These are phyloP conservation scores for Cryptococcus wingfieldii DNA, from an alignment of 1,284 basidiomycete genomes.

Conservation along the genomic window DNA sequence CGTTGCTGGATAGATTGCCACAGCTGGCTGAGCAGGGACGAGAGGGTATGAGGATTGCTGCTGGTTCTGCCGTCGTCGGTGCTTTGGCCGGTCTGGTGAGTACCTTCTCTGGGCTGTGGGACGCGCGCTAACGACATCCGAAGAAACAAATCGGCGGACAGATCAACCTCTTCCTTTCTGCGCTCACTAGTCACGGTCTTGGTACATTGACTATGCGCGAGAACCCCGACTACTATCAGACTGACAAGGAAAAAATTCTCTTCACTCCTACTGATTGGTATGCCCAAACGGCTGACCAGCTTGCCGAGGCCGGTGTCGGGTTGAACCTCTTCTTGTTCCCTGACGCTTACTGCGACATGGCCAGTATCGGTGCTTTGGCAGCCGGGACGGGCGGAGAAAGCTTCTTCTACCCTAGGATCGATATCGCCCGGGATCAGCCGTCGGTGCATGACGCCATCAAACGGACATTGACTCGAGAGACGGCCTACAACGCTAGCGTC, in stretches of 20 bases:
- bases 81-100: constrained; percentile 69
- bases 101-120: not conserved
- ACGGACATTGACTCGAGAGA: constrained; percentile 66
- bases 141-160: constrained; percentile 81
- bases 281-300: constrained; percentile 75
- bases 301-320: constrained; percentile 83
- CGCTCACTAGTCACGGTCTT: constrained; percentile 71
- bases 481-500: constrained; percentile 76
- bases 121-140: constrained; percentile 7
- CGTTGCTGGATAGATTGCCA: constrained; percentile 61
- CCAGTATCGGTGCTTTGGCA: constrained; percentile 71
- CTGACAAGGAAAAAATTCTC: constrained; percentile 79
- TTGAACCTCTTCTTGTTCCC: constrained; percentile 87
- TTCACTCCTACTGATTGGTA: constrained; percentile 69
- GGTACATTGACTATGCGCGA: constrained; percentile 63
- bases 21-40: constrained; percentile 55
- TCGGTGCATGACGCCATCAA: constrained; percentile 69
- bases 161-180: constrained; percentile 73
- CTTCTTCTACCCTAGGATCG: constrained; percentile 88
- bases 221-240: constrained; percentile 74
- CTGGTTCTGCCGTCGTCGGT: constrained; percentile 75
- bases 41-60: constrained; percentile 57
- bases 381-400: constrained; percentile 86
- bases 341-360: constrained; percentile 77
- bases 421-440: constrained; percentile 63